Evolutionary conservation across 306 rosid genomes (phyloP), one percentile per base, ranked within the genome.

Genomic region (Aeschynomene evenia): DNA sequence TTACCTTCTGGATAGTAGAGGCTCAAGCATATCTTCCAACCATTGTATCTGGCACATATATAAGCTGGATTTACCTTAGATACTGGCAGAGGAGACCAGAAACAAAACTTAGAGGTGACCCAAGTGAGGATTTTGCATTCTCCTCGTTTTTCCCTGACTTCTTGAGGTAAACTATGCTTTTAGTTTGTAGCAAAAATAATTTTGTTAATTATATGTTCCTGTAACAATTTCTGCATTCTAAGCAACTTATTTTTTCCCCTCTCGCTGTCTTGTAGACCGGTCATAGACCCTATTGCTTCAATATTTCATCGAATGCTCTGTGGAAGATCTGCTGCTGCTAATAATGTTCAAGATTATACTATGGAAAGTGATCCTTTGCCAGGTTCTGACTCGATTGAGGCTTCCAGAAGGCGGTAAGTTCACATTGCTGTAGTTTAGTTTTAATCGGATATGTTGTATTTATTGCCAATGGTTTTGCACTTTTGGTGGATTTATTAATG

Each of bases 41-140:
- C 43, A 40, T 90, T 21, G 80, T 88, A 79, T 88, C 82, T 80
- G 97, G 97, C 51, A 82, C 88, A 40, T 90, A 90, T 79, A 64
- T 75, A 20, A 83, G 95, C 85, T 90, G 97, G 97, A 83, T 90
- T 84, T 90, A 90, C 81, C 95, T 90, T 65, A 90, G 97, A 88
- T 85, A 82, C 85, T 90, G 88, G 95, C 97, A 90, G 80, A 79
- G 71, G 77, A 90, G 86, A 72, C 88, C 79, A 71, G 97, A 90
- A 68, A 76, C 97, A 7, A 88, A 90, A 76, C 79, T 74, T 57
- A 86, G 85, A 82, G 97, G 97, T 69, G 95, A 90, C 46, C 97
- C 90, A 4, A 90, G 92, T 81, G 95, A 88, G 68, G 97, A 90
- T 77, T 90, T 90, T 88, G 95, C 97, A 77, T 88, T 90, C 77